phyloP scores from a whole-genome alignment of 2,329 filamentous ascomycete species.

The Neonectria sp. region DNA sequence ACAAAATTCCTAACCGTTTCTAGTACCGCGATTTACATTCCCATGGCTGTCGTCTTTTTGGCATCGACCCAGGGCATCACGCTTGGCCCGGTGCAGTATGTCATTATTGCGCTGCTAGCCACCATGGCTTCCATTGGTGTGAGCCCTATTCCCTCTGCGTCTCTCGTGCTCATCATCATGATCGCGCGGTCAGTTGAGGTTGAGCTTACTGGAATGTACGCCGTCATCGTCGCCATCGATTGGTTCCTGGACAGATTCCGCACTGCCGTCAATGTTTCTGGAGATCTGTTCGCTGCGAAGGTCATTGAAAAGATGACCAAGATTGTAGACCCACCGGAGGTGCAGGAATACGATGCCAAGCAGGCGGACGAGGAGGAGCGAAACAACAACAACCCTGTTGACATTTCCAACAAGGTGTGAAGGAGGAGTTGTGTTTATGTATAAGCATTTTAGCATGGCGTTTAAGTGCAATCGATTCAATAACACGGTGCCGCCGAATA shows the following conservation, averaged over 20 bases:
- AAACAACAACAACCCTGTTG: constrained; percentile 19
- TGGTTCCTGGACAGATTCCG: constrained; percentile 72
- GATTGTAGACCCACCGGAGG: constrained; percentile 41
- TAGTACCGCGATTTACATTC: constrained; percentile 69
- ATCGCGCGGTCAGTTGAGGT: constrained; percentile 63
- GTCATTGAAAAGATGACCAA: constrained; percentile 46
- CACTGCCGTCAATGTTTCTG: constrained; percentile 65
- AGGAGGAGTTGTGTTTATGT: neutral
- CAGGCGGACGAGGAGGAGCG: constrained; percentile 28
- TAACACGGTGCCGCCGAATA: neutral
- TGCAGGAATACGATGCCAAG: constrained; percentile 35
- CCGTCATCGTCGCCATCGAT: constrained; percentile 67
- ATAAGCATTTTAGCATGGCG: constrained; percentile 25
- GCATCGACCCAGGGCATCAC: constrained; percentile 64
- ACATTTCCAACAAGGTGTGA: constrained; percentile 41
- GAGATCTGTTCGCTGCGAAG: constrained; percentile 59
- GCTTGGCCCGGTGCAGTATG: constrained; percentile 61
- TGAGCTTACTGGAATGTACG: constrained; percentile 64
- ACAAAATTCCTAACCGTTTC: constrained; percentile 28
- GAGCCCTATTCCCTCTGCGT: constrained; percentile 67
- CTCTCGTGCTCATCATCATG: constrained; percentile 67
- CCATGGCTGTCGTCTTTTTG: constrained; percentile 67
- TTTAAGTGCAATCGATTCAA: constrained; percentile 26
- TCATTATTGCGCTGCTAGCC: constrained; percentile 64
- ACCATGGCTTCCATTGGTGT: constrained; percentile 68